phyloP scores from a whole-genome alignment of 768 basidiomycete species.

The Rhodotorula kratochvilovae region DNA sequence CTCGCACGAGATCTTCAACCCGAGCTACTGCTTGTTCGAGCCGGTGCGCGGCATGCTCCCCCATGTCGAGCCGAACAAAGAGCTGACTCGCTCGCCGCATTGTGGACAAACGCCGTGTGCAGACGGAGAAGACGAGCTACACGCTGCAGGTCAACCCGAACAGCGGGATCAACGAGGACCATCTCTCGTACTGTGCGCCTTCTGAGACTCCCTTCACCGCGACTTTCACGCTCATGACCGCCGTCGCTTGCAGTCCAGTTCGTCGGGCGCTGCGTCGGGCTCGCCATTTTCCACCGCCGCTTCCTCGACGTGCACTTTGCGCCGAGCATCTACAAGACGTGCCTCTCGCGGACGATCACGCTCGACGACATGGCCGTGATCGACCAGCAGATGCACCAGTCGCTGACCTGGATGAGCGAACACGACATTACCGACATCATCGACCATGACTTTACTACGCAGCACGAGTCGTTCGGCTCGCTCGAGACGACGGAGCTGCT shows the following conservation, averaged over 20 bases:
- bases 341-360: conserved; percentile 92
- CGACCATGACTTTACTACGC: conserved; percentile 92
- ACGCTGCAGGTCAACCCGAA: conserved; percentile 86
- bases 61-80: too few species aligned
- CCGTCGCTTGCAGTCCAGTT: conserved; percentile 60
- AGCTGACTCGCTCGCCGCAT: too few species aligned
- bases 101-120: conserved; percentile 59
- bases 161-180: conserved; percentile 95
- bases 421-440: conserved; percentile 97
- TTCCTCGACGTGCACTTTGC: conserved; percentile 99
- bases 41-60: conserved; percentile 1
- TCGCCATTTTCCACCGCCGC: conserved; percentile 97
- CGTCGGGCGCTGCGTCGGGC: conserved; percentile 88
- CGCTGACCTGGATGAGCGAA: conserved; percentile 98
- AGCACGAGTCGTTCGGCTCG: conserved; percentile 94
- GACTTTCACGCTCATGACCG: background rate
- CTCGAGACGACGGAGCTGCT: conserved; percentile 92
- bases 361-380: conserved; percentile 91
- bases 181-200: conserved; percentile 74
- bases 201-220: background rate
- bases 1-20: conserved; percentile 91
- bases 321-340: conserved; percentile 99
- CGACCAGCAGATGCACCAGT: conserved; percentile 87
- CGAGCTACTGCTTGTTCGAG: conserved; percentile 34
- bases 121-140: conserved; percentile 79